Evolutionary conservation across 2,329 filamentous ascomycete species (phyloP).

Genomic region (Trichophyton simii): DNA sequence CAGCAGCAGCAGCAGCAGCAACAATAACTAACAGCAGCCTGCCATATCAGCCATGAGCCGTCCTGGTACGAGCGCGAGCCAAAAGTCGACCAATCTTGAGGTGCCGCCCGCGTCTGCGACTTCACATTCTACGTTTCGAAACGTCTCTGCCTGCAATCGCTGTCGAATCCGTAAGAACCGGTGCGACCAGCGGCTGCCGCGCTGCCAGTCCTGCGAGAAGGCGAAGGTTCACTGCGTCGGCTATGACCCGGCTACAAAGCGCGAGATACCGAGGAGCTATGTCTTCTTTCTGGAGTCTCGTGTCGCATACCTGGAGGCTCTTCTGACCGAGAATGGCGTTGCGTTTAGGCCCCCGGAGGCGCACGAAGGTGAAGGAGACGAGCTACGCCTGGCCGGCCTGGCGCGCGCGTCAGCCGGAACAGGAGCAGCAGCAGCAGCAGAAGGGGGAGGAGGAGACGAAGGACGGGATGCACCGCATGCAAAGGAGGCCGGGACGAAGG

Average conservation of each 20-base stretch:
- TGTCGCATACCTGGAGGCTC: conserved; percentile 66
- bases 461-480: not conserved
- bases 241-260: conserved; percentile 92
- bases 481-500: not conserved
- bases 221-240: conserved; percentile 84
- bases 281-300: conserved; percentile 89
- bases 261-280: conserved; percentile 84
- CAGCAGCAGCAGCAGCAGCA: too few species aligned
- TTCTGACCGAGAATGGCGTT: conserved; percentile 58
- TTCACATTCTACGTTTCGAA: conserved; percentile 50
- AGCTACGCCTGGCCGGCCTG: not conserved
- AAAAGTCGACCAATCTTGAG: conserved; percentile 11
- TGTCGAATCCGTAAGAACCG: conserved; percentile 87
- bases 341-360: conserved; percentile 56
- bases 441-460: not conserved
- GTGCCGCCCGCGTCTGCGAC: conserved; percentile 16
- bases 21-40: not conserved
- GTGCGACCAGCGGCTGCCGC: conserved; percentile 84
- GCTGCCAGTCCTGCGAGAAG: conserved; percentile 85
- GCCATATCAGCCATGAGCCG: conserved; percentile 1
- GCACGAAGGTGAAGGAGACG: conserved; percentile 44
- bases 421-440: too few species aligned
- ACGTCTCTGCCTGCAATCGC: conserved; percentile 88
- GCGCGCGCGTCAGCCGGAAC: not conserved
- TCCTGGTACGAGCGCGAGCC: not conserved